Conservation (phyloP, 306 rosid species). For the Pterocarpus santalinus region DNA sequence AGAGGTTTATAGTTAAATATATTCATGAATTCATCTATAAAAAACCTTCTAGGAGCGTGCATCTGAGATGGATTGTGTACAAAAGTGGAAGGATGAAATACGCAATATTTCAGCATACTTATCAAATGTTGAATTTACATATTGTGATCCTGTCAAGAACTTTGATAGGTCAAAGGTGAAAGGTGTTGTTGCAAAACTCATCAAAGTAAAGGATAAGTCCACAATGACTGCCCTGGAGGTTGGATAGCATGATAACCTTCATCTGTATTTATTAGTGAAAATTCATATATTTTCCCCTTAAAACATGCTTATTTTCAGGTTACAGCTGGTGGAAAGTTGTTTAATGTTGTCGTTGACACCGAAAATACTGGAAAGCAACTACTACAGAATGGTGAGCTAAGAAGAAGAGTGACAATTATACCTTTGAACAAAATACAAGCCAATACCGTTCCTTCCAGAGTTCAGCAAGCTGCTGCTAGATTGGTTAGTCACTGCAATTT, state of each 20-base stretch:
- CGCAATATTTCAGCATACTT: constrained; percentile 81
- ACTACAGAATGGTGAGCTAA: constrained; percentile 88
- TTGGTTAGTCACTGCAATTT: constrained; percentile 64
- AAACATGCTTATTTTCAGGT: constrained; percentile 62
- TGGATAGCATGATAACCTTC: constrained; percentile 35
- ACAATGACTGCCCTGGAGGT: constrained; percentile 98
- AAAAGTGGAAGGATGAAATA: constrained; percentile 86
- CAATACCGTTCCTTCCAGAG: constrained; percentile 57
- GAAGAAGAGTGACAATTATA: constrained; percentile 93
- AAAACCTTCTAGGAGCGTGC: constrained; percentile 70
- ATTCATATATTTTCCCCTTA: constrained; percentile 37
- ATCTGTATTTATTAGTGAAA: constrained; percentile 22
- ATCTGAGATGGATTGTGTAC: constrained; percentile 73
- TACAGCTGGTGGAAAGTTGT: constrained; percentile 95
- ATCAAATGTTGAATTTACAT: constrained; percentile 77
- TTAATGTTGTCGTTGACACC: constrained; percentile 90
- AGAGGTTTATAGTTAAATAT: constrained; percentile 31
- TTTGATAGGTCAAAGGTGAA: constrained; percentile 95
- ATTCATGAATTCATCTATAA: constrained; percentile 22
- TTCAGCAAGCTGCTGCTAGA: constrained; percentile 74
- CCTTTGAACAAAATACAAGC: constrained; percentile 93
- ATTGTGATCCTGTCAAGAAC: constrained; percentile 80
- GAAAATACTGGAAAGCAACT: constrained; percentile 90
- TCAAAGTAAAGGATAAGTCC: constrained; percentile 84
- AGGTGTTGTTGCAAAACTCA: constrained; percentile 94